phyloP scores from a whole-genome alignment of 352 stramenopile species.

The Phytophthora nicotianae region DNA sequence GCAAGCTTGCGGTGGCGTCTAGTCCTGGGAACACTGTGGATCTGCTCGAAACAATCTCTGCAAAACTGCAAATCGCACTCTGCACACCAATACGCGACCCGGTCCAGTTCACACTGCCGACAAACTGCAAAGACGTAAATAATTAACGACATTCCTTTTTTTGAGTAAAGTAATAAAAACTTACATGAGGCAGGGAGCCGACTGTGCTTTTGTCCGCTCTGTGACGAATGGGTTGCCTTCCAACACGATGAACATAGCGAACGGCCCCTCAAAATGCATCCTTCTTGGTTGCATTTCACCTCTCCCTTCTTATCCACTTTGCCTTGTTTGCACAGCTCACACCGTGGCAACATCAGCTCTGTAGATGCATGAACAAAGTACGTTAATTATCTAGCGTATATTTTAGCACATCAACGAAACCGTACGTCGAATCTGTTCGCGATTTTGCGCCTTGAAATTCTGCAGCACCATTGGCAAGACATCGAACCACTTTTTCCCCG shows the following conservation, averaged over 20 bases:
- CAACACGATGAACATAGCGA: constrained; percentile 36
- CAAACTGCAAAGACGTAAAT: constrained; percentile 42
- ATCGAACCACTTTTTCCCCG: constrained; percentile 38
- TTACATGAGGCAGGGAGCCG: constrained; percentile 37
- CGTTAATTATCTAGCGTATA: not conserved
- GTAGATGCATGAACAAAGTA: not conserved
- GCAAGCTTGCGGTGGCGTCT: constrained; percentile 44
- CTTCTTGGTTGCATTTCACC: constrained; percentile 29
- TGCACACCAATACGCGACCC: constrained; percentile 52
- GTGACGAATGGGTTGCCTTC: constrained; percentile 21
- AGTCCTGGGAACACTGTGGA: constrained; percentile 48
- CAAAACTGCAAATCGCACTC: constrained; percentile 78
- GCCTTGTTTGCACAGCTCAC: constrained; percentile 19
- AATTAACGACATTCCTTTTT: not conserved
- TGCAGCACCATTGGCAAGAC: constrained; percentile 34
- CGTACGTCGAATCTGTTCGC: constrained; percentile 40
- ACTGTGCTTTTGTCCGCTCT: constrained; percentile 23
- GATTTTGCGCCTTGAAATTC: constrained; percentile 30
- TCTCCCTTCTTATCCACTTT: constrained; percentile 21
- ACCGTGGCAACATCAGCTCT: constrained; percentile 38
- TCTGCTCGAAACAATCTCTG: constrained; percentile 44
- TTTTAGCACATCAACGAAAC: not conserved
- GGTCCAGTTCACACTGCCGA: constrained; percentile 59
- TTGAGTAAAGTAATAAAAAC: constrained; percentile 6
- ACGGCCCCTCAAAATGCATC: constrained; percentile 13